These are phyloP conservation scores for Rhododendron griersonianum DNA, from an alignment of 148 eudicot genomes.

Conservation along the genomic window DNA sequence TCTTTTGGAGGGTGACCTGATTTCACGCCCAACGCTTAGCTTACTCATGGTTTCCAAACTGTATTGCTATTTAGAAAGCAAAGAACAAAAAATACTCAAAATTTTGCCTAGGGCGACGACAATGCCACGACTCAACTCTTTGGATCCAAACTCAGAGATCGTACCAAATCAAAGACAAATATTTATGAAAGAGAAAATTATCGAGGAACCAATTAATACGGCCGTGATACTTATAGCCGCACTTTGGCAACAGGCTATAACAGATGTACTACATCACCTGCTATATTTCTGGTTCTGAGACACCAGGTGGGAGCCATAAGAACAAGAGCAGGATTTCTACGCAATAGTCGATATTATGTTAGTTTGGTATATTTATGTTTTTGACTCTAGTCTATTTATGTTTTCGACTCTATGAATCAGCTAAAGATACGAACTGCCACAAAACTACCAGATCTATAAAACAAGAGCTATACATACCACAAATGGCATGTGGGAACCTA, in stretches of 20 bases:
- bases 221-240: neutral
- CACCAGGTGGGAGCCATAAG: neutral
- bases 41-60: neutral
- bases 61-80: neutral
- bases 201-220: neutral
- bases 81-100: neutral
- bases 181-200: neutral
- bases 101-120: neutral
- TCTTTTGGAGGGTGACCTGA: neutral
- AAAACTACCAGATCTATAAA: neutral
- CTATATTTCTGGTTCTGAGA: neutral
- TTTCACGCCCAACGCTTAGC: neutral
- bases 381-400: neutral
- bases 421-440: neutral
- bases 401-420: neutral
- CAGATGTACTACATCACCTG: neutral
- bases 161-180: no score
- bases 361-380: neutral
- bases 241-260: neutral
- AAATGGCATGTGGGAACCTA: neutral
- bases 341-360: neutral
- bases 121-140: neutral
- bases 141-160: neutral
- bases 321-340: neutral
- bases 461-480: neutral